Percentiles rank a stretch among this genome's conserved stretches.
phyloP scores from a whole-genome alignment of 176 grass and related monocot genomes.

The Echinochloa phyllopogon region DNA sequence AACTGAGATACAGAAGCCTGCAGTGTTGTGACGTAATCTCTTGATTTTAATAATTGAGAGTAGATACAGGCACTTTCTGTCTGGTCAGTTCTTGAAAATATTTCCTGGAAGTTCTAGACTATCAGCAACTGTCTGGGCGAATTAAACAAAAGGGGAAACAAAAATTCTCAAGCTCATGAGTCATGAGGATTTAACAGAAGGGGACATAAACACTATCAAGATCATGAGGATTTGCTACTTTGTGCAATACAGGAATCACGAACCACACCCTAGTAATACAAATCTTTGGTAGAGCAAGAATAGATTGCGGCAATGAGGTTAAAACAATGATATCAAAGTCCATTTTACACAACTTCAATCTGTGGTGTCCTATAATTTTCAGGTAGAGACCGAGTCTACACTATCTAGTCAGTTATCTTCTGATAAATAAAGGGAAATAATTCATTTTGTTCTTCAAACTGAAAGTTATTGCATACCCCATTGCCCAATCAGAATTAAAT shows the following conservation, averaged over 20 bases:
- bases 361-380: neutral
- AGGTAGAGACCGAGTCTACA: neutral
- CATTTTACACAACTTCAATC: neutral
- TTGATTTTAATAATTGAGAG: neutral
- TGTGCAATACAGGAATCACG: neutral
- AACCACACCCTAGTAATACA: neutral
- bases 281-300: neutral
- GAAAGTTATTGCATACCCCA: neutral
- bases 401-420: neutral
- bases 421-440: neutral
- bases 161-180: neutral
- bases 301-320: neutral
- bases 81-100: neutral
- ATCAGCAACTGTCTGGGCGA: neutral
- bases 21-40: neutral
- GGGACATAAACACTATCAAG: neutral
- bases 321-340: neutral
- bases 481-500: neutral
- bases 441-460: neutral
- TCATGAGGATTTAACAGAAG: neutral
- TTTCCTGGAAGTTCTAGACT: neutral
- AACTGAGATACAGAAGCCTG: neutral
- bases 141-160: neutral
- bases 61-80: neutral
- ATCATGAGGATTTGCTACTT: neutral